Evolutionary conservation across 768 basidiomycete genomes (phyloP).

Genomic region (Suillus ampliporus): DNA sequence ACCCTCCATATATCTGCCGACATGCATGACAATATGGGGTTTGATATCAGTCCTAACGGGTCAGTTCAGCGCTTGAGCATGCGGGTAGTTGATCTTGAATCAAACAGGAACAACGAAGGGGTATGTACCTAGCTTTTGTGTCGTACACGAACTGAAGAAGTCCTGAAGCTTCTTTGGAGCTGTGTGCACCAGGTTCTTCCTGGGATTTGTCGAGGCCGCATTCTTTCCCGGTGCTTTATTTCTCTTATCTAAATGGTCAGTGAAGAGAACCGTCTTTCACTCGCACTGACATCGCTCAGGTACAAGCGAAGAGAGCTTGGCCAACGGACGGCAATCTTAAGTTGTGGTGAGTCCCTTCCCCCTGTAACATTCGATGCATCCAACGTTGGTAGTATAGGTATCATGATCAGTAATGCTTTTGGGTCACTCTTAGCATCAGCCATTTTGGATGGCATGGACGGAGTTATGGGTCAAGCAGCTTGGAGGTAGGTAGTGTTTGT

Average conservation of each 20-base stretch:
- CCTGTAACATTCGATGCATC: background rate
- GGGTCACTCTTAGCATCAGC: slow-evolving; percentile 79
- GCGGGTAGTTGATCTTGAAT: slow-evolving; percentile 7
- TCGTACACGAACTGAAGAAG: slow-evolving; percentile 6
- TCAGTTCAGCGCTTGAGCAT: slow-evolving; percentile 21
- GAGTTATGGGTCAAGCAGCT: slow-evolving; percentile 65
- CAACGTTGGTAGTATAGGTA: slow-evolving; percentile 36
- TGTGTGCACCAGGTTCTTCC: slow-evolving; percentile 71
- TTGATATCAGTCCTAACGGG: slow-evolving; percentile 60
- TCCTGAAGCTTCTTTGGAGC: slow-evolving; percentile 62
- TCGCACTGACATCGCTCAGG: slow-evolving; percentile 63
- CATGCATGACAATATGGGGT: slow-evolving; percentile 77
- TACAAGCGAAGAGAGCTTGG: slow-evolving; percentile 77
- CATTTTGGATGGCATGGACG: slow-evolving; percentile 75
- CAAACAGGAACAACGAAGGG: slow-evolving; percentile 47
- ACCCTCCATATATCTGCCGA: slow-evolving; percentile 71
- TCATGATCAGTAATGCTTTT: slow-evolving; percentile 81
- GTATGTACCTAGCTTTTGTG: slow-evolving; percentile 21
- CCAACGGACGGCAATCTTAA: slow-evolving; percentile 67
- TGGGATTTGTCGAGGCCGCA: slow-evolving; percentile 77
- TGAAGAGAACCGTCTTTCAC: slow-evolving; percentile 33
- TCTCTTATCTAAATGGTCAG: slow-evolving; percentile 41
- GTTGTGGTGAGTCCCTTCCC: slow-evolving; percentile 46
- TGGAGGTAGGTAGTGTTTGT: slow-evolving; percentile 59
- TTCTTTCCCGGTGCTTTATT: slow-evolving; percentile 72